Evolutionary conservation across 1,284 basidiomycete species (phyloP), one percentile per base, ranked within the genome.

Genomic region (Schizopora paradoxa): DNA sequence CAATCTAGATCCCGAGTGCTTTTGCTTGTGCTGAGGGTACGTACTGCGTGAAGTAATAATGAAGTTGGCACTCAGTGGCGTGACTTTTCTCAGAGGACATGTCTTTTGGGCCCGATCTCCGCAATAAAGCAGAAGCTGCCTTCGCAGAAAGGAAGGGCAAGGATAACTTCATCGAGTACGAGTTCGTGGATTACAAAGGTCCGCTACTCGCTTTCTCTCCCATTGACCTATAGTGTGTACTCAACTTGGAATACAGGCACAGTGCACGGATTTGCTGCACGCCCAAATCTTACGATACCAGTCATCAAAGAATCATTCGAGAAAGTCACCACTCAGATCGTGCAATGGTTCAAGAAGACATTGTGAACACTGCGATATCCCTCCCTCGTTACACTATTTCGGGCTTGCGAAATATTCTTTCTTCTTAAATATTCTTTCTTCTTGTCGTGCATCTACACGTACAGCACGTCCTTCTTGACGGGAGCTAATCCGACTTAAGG

Each of bases 21-120:
- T 83, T 78, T 75, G 66, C 68, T 28, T 74, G 74, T 40, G 76
- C 79, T 2, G 74, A 82, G 66, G 72, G 77, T 77, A 41, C 16
- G 54, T 32, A 22, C 10, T 22, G 14, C 5, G 16, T 21, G 23
- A 21, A 32, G 14, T 19, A 5, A 16, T 5, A 39, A 18, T 26
- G 13, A 18, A 5, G 35, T 35, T 19, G 13, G 40, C 36, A 31
- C 21, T 32, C 6, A 34, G n/a, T 25, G 26, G 21, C 31, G 29
- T 19, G 23, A 14, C 43, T 34, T n/a, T 14, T 45, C 41, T 2
- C 43, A 79, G 77, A 78, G 36, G 82, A 85, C 53, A 54, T 63
- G 8, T 55, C 60, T 16, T 77, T 84, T 59, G 56, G 60, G 5
- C 54, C 63, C 3, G 42, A 59, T 13, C 52, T 68, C 5, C 67